Conservation (phyloP, 2,329 filamentous ascomycete genomes). For the Scedosporium apiospermum region DNA sequence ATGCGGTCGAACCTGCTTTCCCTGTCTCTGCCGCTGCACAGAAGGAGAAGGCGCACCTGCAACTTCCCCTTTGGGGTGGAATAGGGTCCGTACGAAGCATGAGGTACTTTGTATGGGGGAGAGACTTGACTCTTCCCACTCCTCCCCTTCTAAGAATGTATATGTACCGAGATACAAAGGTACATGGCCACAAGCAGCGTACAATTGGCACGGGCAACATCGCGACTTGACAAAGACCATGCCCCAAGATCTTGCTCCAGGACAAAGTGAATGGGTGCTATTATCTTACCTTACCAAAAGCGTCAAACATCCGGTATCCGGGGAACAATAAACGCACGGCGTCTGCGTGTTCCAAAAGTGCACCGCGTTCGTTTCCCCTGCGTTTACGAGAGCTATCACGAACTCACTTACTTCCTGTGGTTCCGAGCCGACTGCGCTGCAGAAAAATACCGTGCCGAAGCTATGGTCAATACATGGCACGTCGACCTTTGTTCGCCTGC, state of each 20-base stretch:
- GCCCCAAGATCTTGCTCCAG: not conserved
- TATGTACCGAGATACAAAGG: not conserved
- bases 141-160: not conserved
- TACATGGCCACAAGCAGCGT: not conserved
- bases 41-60: not conserved
- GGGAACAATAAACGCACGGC: no score
- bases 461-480: not conserved
- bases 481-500: not conserved
- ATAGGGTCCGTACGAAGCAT: no score
- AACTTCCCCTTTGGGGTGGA: not conserved
- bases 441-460: slow-evolving; percentile 1
- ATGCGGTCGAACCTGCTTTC: not conserved
- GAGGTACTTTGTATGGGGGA: no score
- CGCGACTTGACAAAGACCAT: not conserved
- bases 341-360: no score
- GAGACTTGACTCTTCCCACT: not conserved
- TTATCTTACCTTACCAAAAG: not conserved
- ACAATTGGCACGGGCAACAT: not conserved
- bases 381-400: no score
- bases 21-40: not conserved
- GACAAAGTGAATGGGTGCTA: not conserved
- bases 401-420: not conserved
- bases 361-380: no score
- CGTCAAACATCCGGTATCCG: no score
- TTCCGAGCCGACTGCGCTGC: not conserved